Evolutionary conservation across 306 rosid genomes (phyloP), one percentile per base, ranked within the genome.

Genomic region (Crotalaria pallida): DNA sequence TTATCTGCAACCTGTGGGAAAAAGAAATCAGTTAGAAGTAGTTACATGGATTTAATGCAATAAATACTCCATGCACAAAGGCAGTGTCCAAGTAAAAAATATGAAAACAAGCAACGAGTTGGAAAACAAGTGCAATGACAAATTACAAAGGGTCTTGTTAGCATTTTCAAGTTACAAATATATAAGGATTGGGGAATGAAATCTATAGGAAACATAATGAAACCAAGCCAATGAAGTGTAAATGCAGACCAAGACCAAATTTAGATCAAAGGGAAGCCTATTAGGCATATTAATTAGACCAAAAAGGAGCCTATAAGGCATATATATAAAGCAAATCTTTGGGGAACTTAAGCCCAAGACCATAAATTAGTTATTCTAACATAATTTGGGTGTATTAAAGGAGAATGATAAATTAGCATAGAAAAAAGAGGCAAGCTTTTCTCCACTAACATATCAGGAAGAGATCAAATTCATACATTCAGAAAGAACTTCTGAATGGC

Each of bases 1-100:
- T 90, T 94, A 10, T 63, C 59, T 10, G 79, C 87, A 50, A 87
- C 96, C 98, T 88, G 74, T 13, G 3, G 6, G 9, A 45, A 33
- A 69, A 13, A 27, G 6, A 21, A 51, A 60, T 29, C 12, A 41
- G 34, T 17, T 4, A 7, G 29, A 53, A 8, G 51, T 0, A 1
- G 11, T 47, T 3, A 48, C 0, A 12, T 15, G 7, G 2, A 2
- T 24, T 23, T 24, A 3, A 1, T 45, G 55, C 65, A 19, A 15
- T 38, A 60, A 4, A 4, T 44, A 19, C 15, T 8, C 12, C 44
- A 38, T 9, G 1, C 7, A 71, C 23, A 21, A 4, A 15, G 8
- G n/a, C n/a, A n/a, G n/a, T n/a, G n/a, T 11, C 4, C 1, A 38
- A 59, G 11, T 12, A 12, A 36, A 15, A 23, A 6, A 76, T 15